Conservation (phyloP, 2,329 filamentous ascomycete genomes). For the Xylariaceae sp. region DNA sequence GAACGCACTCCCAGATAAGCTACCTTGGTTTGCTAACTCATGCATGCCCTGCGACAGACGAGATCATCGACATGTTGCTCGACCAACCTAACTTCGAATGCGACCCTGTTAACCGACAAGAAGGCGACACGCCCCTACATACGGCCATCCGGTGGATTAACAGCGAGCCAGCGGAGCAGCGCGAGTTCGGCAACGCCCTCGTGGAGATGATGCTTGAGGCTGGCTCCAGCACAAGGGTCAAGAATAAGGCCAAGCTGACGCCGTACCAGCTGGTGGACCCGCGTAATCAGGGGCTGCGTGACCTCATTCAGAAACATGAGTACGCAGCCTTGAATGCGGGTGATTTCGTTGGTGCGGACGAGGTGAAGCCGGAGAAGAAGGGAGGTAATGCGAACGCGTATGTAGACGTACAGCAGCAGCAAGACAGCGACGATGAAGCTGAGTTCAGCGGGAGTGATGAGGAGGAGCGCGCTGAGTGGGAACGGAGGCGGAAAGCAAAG, state of each 20-base stretch:
- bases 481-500: slow-evolving; percentile 39
- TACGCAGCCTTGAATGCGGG: slow-evolving; percentile 56
- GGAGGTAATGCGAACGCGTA: slow-evolving; percentile 15
- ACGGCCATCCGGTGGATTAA: slow-evolving; percentile 75
- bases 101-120: slow-evolving; percentile 67
- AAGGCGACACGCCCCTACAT: slow-evolving; percentile 77
- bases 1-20: too few relatives aligned
- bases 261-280: slow-evolving; percentile 72
- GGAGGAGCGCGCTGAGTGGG: slow-evolving; percentile 59
- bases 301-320: slow-evolving; percentile 66
- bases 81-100: slow-evolving; percentile 84
- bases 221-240: slow-evolving; percentile 53
- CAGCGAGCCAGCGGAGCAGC: slow-evolving; percentile 57
- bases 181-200: slow-evolving; percentile 60
- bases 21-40: too few relatives aligned
- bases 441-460: slow-evolving; percentile 63
- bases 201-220: slow-evolving; percentile 81
- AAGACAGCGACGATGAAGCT: slow-evolving; percentile 48
- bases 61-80: slow-evolving; percentile 75
- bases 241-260: slow-evolving; percentile 70
- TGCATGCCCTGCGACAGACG: slow-evolving; percentile 46
- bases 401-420: slow-evolving; percentile 23
- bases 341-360: slow-evolving; percentile 46
- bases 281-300: slow-evolving; percentile 55
- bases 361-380: slow-evolving; percentile 16